phyloP scores from a whole-genome alignment of 2,329 filamentous ascomycete genomes.

The Fusarium lateritium region DNA sequence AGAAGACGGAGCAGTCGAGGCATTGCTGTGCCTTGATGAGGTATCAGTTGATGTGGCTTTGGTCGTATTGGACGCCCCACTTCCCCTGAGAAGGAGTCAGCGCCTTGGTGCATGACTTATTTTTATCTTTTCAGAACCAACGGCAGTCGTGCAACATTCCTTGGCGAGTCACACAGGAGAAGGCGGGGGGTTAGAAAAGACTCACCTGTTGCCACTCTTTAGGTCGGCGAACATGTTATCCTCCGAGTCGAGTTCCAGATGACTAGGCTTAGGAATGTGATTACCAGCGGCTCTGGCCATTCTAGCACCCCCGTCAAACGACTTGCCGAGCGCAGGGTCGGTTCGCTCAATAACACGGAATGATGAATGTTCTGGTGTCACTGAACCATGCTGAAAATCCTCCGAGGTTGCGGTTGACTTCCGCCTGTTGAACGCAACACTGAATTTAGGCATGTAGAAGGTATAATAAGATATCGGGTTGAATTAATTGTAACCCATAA shows the following conservation, averaged over 20 bases:
- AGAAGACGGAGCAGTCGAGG: conserved; percentile 73
- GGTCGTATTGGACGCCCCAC: conserved; percentile 73
- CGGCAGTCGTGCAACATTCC: conserved; percentile 36
- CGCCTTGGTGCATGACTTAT: conserved; percentile 49
- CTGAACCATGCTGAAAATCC: conserved; percentile 66
- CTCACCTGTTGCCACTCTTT: conserved; percentile 69
- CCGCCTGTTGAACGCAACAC: conserved; percentile 71
- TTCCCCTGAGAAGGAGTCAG: conserved; percentile 65
- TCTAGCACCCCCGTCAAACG: conserved; percentile 66
- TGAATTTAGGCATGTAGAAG: conserved; percentile 73
- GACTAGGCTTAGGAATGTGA: conserved; percentile 57
- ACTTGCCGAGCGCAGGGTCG: conserved; percentile 61
- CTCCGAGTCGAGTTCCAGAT: conserved; percentile 61
- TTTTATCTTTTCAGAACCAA: conserved; percentile 44
- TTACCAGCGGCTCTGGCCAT: conserved; percentile 57
- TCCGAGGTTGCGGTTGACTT: conserved; percentile 71
- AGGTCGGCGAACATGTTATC: conserved; percentile 73
- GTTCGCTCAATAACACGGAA: conserved; percentile 72
- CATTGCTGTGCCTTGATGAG: conserved; percentile 74
- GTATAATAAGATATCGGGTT: conserved; percentile 34
- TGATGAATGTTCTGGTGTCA: conserved; percentile 64
- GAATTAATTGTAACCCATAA: conserved; percentile 49
- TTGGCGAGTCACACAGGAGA: conserved; percentile 41
- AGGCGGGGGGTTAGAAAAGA: conserved; percentile 42
- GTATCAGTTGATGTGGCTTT: conserved; percentile 72